phyloP scores from a whole-genome alignment of 768 basidiomycete species.

The Suillus hirtellus region DNA sequence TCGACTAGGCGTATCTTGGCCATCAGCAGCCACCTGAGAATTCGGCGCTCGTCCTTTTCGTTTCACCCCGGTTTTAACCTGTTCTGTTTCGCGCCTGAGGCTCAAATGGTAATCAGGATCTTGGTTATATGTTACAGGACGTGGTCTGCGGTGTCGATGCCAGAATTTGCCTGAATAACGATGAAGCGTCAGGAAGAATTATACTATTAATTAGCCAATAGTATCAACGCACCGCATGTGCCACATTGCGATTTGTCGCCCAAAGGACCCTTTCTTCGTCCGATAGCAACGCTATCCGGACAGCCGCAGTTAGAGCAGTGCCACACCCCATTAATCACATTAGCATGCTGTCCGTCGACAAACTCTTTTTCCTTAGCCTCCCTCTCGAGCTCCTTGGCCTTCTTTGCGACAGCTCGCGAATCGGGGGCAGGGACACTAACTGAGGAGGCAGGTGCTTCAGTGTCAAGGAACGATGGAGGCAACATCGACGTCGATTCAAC shows the following conservation, averaged over 20 bases:
- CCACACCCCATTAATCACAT: slow-evolving; percentile 85
- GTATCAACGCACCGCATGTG: slow-evolving; percentile 70
- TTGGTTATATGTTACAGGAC: slow-evolving; percentile 78
- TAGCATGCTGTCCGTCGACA: slow-evolving; percentile 79
- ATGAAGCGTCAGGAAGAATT: slow-evolving; percentile 10
- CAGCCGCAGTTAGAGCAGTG: slow-evolving; percentile 95
- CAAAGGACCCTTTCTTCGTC: slow-evolving; percentile 84
- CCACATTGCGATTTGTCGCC: slow-evolving; percentile 92
- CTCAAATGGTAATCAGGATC: slow-evolving; percentile 70
- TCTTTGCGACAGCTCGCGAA: slow-evolving; percentile 53
- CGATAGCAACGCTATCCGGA: slow-evolving; percentile 83
- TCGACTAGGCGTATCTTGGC: slow-evolving; percentile 55
- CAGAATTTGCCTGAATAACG: slow-evolving; percentile 74
- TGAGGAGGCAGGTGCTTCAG: slow-evolving; percentile 50
- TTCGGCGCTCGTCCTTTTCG: slow-evolving; percentile 41
- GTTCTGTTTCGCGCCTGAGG: slow-evolving; percentile 55
- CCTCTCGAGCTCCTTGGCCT: slow-evolving; percentile 71
- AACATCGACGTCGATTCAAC: slow-evolving; percentile 57
- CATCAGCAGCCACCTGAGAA: slow-evolving; percentile 28
- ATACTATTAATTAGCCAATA: slow-evolving; percentile 11
- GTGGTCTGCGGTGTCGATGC: slow-evolving; percentile 81
- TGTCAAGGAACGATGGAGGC: slow-evolving; percentile 57
- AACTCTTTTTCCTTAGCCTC: slow-evolving; percentile 86
- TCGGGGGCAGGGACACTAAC: slow-evolving; percentile 42
- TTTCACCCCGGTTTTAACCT: slow-evolving; percentile 52